Conservation (phyloP, 768 basidiomycete genomes). For the Mycena leptocephala region DNA sequence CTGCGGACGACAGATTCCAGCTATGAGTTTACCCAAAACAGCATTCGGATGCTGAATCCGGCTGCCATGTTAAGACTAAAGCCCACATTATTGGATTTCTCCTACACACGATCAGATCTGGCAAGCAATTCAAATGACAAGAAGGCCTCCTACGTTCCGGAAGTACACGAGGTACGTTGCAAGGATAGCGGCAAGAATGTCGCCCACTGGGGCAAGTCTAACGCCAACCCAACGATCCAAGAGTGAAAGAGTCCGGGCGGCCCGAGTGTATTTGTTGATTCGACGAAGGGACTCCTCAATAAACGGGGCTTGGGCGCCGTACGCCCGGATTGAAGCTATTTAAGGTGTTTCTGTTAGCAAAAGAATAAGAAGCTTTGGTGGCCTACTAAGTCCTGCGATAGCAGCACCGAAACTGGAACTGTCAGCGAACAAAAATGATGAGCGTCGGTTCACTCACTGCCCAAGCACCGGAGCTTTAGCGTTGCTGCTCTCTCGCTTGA, state of each 20-base stretch:
- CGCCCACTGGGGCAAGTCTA: constrained; percentile 63
- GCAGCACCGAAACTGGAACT: constrained; percentile 57
- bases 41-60: constrained; percentile 62
- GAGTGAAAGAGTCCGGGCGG: constrained; percentile 54
- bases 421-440: constrained; percentile 43
- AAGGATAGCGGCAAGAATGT: constrained; percentile 59
- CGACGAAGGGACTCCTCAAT: constrained; percentile 52
- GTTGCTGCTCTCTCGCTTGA: constrained; percentile 45
- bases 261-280: constrained; percentile 59
- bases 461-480: constrained; percentile 45
- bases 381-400: constrained; percentile 58
- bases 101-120: constrained; percentile 52
- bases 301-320: constrained; percentile 61
- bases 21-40: constrained; percentile 46
- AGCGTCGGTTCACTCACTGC: constrained; percentile 51
- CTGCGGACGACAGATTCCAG: neutral
- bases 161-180: constrained; percentile 44
- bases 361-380: neutral
- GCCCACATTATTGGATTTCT: constrained; percentile 51
- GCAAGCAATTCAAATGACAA: constrained; percentile 47
- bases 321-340: constrained; percentile 63
- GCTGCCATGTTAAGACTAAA: constrained; percentile 65
- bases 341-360: neutral
- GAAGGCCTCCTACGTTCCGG: constrained; percentile 49
- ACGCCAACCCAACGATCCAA: constrained; percentile 50